phyloP scores from a whole-genome alignment of 371 early-diverging fungal species.

The Mucor circinelloides region DNA sequence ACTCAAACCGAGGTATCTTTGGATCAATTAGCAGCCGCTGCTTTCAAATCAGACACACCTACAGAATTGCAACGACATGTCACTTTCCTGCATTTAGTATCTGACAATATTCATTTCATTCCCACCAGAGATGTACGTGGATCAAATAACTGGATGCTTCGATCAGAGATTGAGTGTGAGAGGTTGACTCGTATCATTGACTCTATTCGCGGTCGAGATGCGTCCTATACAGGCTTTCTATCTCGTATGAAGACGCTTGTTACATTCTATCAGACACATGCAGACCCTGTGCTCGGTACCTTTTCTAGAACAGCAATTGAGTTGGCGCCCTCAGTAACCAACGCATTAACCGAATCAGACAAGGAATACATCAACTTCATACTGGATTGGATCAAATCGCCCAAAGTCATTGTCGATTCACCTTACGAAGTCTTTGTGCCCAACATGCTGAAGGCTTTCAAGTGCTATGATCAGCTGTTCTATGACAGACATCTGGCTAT shows the following conservation, averaged over 20 bases:
- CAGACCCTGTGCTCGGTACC: conserved; percentile 33
- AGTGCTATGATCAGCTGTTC: conserved; percentile 52
- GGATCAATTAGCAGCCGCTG: conserved; percentile 40
- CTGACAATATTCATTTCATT: conserved; percentile 52
- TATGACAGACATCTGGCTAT: conserved; percentile 55
- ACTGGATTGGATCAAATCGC: conserved; percentile 54
- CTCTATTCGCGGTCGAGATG: conserved; percentile 54
- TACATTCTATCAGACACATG: conserved; percentile 40
- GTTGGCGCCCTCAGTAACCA: not conserved
- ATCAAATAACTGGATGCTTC: conserved; percentile 57
- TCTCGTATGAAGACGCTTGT: conserved; percentile 47
- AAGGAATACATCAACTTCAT: conserved; percentile 63
- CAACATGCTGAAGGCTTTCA: conserved; percentile 68
- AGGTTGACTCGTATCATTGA: conserved; percentile 46
- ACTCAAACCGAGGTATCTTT: conserved; percentile 26
- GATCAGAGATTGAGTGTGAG: conserved; percentile 47
- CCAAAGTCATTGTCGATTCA: conserved; percentile 37
- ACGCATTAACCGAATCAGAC: conserved; percentile 55
- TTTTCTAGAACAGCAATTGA: conserved; percentile 19
- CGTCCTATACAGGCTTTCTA: conserved; percentile 47
- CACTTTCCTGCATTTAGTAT: conserved; percentile 60
- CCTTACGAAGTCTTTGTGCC: conserved; percentile 55
- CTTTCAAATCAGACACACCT: conserved; percentile 32
- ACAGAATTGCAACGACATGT: conserved; percentile 51
- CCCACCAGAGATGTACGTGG: conserved; percentile 45